Conservation (phyloP, 2,329 filamentous ascomycete species). For the Pyricularia grisea region DNA sequence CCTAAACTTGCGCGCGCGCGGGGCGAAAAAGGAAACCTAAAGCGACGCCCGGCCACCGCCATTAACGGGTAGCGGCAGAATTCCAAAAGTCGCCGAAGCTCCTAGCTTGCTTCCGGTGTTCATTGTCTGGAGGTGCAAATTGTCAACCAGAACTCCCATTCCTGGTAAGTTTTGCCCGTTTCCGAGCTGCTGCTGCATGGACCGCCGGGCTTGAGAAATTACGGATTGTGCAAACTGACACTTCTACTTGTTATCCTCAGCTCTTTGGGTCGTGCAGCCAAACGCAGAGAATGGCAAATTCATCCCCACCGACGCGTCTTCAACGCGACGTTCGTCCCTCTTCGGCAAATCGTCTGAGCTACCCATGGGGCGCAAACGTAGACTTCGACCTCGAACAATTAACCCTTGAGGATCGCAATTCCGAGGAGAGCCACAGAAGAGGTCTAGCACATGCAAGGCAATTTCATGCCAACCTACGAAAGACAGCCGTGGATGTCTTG, state of each 20-base stretch:
- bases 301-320: slow-evolving; percentile 16
- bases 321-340: not conserved
- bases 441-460: slow-evolving; percentile 18
- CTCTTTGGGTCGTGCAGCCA: not conserved
- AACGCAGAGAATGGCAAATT: slow-evolving; percentile 16
- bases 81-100: not conserved
- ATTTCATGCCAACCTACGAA: slow-evolving; percentile 18
- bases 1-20: not conserved
- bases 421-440: slow-evolving; percentile 19
- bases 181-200: not conserved
- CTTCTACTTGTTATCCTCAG: not conserved
- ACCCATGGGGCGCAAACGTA: slow-evolving; percentile 8
- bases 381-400: slow-evolving; percentile 12
- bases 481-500: slow-evolving; percentile 13
- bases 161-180: not conserved
- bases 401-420: slow-evolving; percentile 19
- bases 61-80: not conserved
- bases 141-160: not conserved
- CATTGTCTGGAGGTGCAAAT: not conserved
- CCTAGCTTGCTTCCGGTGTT: not conserved
- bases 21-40: not conserved
- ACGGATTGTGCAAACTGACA: not conserved
- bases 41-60: not conserved
- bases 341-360: slow-evolving; percentile 9
- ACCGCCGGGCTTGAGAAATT: not conserved